A percentile compares a stretch with the other conserved stretches of the same genome.
phyloP scores from a whole-genome alignment of 768 basidiomycete species.

The Sistotremastrum suecicum region DNA sequence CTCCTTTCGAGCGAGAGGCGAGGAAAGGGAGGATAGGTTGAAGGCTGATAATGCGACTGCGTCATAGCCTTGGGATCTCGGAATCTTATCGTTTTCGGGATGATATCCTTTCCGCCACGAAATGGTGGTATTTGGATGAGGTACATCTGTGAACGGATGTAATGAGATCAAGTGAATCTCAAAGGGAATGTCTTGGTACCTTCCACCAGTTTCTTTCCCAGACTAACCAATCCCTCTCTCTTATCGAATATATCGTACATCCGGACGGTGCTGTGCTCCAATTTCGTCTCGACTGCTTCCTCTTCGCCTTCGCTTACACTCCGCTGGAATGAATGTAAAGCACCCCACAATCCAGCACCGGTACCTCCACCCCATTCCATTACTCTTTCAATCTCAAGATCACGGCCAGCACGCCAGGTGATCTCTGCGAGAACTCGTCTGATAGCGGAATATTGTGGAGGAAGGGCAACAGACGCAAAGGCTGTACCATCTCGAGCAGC shows the following conservation, averaged over 20 bases:
- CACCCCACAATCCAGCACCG: conserved; percentile 74
- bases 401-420: conserved; percentile 45
- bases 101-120: conserved; percentile 47
- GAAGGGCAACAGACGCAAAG: conserved; percentile 75
- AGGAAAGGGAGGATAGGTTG: conserved; percentile 60
- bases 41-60: conserved; percentile 77
- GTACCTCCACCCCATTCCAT: conserved; percentile 80
- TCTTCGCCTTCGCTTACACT: conserved; percentile 9
- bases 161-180: conserved; percentile 3
- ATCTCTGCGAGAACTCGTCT: conserved; percentile 57
- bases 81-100: conserved; percentile 26
- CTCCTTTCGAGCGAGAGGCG: conserved; percentile 42
- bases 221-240: conserved; percentile 50
- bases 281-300: conserved; percentile 18
- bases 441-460: conserved; percentile 74
- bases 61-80: conserved; percentile 28
- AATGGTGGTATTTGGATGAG: conserved; percentile 29
- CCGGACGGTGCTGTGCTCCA: conserved; percentile 36
- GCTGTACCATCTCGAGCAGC: conserved; percentile 64
- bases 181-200: conserved; percentile 22
- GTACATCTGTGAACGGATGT: conserved; percentile 26
- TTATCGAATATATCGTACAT: conserved; percentile 69
- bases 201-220: conserved; percentile 50
- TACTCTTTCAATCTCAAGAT: conserved; percentile 45
- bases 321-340: conserved; percentile 4